Percentiles rank a stretch among this genome's conserved stretches.
Conservation (phyloP, 305 asterid genomes). For the Solanum hybrid region DNA sequence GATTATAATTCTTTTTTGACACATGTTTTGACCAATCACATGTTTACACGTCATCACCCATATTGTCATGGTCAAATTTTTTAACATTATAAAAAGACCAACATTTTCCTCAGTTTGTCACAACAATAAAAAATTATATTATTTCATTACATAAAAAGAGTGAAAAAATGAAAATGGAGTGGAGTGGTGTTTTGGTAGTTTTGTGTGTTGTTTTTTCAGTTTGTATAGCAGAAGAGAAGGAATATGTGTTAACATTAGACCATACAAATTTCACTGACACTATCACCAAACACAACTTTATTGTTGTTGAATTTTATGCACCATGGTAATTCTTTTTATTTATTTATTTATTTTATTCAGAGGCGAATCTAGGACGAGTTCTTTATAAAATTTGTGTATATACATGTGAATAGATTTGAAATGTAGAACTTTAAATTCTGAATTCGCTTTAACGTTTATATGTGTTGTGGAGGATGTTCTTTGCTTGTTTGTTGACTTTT, state of each 20-base stretch:
- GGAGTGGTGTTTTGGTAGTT: constrained; percentile 23
- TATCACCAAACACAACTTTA: constrained; percentile 39
- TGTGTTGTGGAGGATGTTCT: neutral
- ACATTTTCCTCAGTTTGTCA: neutral
- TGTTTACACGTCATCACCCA: neutral
- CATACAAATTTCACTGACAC: constrained; percentile 46
- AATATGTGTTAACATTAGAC: constrained; percentile 60
- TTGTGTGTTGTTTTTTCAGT: constrained; percentile 15
- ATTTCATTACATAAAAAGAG: neutral
- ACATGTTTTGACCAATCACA: neutral
- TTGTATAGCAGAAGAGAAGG: constrained; percentile 25
- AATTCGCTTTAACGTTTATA: neutral
- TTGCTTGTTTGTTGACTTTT: neutral
- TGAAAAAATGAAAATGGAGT: constrained; percentile 5
- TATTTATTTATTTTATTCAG: too few species aligned
- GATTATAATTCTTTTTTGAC: neutral
- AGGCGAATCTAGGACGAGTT: neutral
- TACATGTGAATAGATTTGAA: neutral
- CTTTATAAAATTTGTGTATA: neutral
- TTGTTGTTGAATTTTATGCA: constrained; percentile 69
- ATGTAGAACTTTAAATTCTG: neutral
- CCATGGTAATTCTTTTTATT: constrained; percentile 40
- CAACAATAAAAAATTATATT: neutral
- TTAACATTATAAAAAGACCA: neutral
- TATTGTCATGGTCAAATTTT: neutral